These are phyloP conservation scores for Pseudoturritis turrita DNA, from an alignment of 345 rosid species.

Conservation along the genomic window DNA sequence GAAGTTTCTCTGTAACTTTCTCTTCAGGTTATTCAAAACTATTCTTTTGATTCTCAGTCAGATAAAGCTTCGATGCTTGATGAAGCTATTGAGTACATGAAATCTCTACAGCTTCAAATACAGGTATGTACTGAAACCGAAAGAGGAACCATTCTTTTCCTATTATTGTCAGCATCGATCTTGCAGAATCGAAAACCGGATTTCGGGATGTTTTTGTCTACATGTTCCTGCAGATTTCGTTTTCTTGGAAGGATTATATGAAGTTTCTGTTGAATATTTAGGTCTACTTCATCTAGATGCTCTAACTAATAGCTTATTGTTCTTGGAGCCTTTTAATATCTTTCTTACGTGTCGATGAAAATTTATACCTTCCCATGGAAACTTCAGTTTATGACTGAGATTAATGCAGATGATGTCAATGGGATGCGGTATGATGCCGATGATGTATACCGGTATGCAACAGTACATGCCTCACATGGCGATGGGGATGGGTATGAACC, in stretches of 20 bases:
- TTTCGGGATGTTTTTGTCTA: no score
- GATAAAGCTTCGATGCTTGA: conserved; percentile 40
- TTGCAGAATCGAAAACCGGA: no score
- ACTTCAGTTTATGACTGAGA: conserved; percentile 9
- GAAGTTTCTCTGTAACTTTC: conserved; percentile 3
- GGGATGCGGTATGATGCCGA: conserved; percentile 77
- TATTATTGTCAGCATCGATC: no score
- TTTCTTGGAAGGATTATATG: no score
- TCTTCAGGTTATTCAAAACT: conserved; percentile 7
- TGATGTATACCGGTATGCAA: conserved; percentile 70
- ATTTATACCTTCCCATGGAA: not conserved
- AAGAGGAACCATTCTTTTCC: no score
- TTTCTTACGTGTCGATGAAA: not conserved
- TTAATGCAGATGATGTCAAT: conserved; percentile 74
- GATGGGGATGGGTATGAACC: conserved; percentile 55
- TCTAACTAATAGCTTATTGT: not conserved
- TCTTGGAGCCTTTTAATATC: not conserved
- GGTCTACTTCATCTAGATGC: not conserved
- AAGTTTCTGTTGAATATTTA: no score
- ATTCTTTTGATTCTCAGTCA: conserved; percentile 8
- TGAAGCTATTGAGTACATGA: conserved; percentile 37
- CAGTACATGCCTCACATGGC: conserved; percentile 60
- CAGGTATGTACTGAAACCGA: conserved; percentile 10
- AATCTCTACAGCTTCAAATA: conserved; percentile 36
- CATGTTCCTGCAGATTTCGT: not conserved